Base-by-base conservation (phyloP, 331 rosid genomes). In the Pyracantha coccinea region DNA sequence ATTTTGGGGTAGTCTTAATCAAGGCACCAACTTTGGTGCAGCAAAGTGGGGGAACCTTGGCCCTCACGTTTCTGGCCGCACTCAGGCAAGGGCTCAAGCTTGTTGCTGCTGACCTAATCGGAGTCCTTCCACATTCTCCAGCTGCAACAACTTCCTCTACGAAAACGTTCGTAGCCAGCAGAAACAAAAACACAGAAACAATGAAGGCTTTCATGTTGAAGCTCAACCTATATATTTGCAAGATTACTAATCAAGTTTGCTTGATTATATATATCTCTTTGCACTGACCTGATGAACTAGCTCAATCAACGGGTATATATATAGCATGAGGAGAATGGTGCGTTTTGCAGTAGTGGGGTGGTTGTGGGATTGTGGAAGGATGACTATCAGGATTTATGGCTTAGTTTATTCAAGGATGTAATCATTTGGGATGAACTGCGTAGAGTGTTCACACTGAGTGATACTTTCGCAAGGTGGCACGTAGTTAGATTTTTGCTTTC, bases 101-200 rank as follows among this genome's bases (percentile, higher is more conserved):
- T 2, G 87, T 83, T 4, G 98, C 98, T 2, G 97, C 98, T 2
- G 92, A 78, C 53, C 87, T 83, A 23, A 93, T 89, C 0, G 98
- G 92, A 15, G 92, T 91, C 84, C 29, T 85, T 59, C 97, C 98
- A 52, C 98, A 91, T 61, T 86, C 96, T 44, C 97, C 93, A 0
- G 93, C 97, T 1, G 83, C 92, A 20, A 79, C 90, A 21, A n/a
- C 84, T 72, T 66, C 83, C 55, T 54, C 19, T 5, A 92, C 35
- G 2, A 85, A 60, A 3, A 65, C 78, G 19, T 72, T 17, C n/a
- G 88, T 81, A 59, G 78, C 81, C 69, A 91, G 7, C 69, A 89
- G 7, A 47, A 89, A 54, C 70, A 87, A 45, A 20, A 86, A 2
- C 23, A 78, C 13, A 54, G 71, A 54, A 4, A 76, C 92, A 23